phyloP scores from a whole-genome alignment of 2,329 filamentous ascomycete genomes.

The Bipolaris gigantea region DNA sequence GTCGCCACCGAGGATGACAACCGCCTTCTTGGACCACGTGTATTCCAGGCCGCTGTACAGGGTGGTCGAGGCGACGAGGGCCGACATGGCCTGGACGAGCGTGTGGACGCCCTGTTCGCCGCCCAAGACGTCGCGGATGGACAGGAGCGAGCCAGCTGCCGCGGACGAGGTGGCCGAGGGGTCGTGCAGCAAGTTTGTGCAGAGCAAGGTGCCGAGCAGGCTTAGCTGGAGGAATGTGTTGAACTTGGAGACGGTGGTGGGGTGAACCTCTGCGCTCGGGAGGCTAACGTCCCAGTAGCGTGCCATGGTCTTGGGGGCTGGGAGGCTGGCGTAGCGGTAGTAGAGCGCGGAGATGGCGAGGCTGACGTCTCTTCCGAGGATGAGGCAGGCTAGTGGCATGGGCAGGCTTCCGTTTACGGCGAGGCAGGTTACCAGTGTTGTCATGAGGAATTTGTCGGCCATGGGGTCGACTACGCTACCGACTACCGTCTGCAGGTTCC shows the following conservation, averaged over 20 bases:
- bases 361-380: constrained; percentile 83
- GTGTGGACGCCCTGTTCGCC: constrained; percentile 41
- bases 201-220: constrained; percentile 81
- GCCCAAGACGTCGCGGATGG: constrained; percentile 32
- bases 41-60: constrained; percentile 94
- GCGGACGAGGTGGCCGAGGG: constrained; percentile 57
- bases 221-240: constrained; percentile 92
- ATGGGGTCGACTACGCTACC: constrained; percentile 87
- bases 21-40: constrained; percentile 84
- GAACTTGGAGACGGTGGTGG: constrained; percentile 80
- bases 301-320: constrained; percentile 86
- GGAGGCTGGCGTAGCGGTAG: constrained; percentile 92
- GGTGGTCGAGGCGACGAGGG: constrained; percentile 84
- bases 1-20: constrained; percentile 71
- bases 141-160: constrained; percentile 28
- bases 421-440: constrained; percentile 81
- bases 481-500: constrained; percentile 88
- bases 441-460: constrained; percentile 97
- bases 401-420: constrained; percentile 82
- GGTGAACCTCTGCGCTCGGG: constrained; percentile 80
- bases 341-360: constrained; percentile 87
- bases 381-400: constrained; percentile 83
- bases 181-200: constrained; percentile 70
- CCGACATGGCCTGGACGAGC: constrained; percentile 57
- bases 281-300: constrained; percentile 98